phyloP scores from a whole-genome alignment of 345 rosid genomes.

The Microthlaspi erraticum region DNA sequence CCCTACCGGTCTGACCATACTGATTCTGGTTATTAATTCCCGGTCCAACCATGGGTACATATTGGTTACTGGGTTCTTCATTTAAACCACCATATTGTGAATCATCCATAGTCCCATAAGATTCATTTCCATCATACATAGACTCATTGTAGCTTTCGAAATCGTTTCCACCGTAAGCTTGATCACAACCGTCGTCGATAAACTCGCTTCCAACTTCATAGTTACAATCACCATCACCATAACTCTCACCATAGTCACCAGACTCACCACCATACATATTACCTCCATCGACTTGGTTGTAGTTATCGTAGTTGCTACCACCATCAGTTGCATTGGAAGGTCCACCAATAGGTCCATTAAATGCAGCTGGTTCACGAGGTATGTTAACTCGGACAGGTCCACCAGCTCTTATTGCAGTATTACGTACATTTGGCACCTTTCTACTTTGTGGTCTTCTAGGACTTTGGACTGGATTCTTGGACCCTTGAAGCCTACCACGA shows the following conservation, averaged over 20 bases:
- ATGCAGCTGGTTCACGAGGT: constrained; percentile 18
- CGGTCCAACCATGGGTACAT: constrained; percentile 16
- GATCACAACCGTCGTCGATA: background rate
- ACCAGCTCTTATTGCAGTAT: constrained; percentile 1
- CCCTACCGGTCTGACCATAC: constrained; percentile 25
- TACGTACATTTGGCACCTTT: constrained; percentile 22
- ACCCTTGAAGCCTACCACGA: constrained; percentile 13
- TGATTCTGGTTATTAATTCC: constrained; percentile 24
- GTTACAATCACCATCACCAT: constrained; percentile 29
- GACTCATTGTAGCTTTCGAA: constrained; percentile 33
- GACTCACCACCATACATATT: constrained; percentile 23
- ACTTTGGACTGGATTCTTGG: constrained; percentile 13
- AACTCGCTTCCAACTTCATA: constrained; percentile 21
- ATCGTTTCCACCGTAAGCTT: constrained; percentile 30
- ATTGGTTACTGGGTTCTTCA: constrained; percentile 19
- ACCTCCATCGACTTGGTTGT: constrained; percentile 24
- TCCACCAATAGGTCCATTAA: constrained; percentile 33
- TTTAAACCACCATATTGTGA: constrained; percentile 11
- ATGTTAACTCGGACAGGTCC: constrained; percentile 23
- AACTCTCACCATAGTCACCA: constrained; percentile 14
- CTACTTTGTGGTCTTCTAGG: constrained; percentile 17
- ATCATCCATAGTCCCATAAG: constrained; percentile 13
- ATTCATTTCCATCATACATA: constrained; percentile 36
- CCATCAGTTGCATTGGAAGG: constrained; percentile 16
- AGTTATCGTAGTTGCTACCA: constrained; percentile 32